phyloP scores from a whole-genome alignment of 495 filamentous ascomycete genomes.

The Hypoxylon subgilvum region DNA sequence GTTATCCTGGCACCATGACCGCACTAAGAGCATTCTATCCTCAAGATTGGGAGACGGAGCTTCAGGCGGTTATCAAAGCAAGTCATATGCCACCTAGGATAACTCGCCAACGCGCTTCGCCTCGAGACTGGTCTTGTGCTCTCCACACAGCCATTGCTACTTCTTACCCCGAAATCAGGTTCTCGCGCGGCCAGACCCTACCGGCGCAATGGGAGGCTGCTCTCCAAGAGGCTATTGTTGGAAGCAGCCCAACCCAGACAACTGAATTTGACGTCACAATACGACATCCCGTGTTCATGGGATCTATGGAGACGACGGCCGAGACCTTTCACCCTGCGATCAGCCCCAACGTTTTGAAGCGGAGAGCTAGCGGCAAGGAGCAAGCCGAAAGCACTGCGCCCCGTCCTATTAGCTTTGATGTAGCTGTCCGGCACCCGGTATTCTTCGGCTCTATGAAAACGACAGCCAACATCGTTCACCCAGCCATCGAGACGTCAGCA shows the following conservation, averaged over 20 bases:
- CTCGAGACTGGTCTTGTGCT: constrained; percentile 44
- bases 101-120: constrained; percentile 28
- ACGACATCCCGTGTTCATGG: constrained; percentile 51
- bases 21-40: constrained; percentile 32
- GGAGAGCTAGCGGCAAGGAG: constrained; percentile 10
- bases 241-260: constrained; percentile 11
- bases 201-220: constrained; percentile 32
- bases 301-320: constrained; percentile 38
- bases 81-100: constrained; percentile 14
- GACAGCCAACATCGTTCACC: constrained; percentile 41
- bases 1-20: constrained; percentile 35
- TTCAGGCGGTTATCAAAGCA: constrained; percentile 23
- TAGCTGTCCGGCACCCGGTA: constrained; percentile 39
- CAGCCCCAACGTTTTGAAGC: constrained; percentile 6
- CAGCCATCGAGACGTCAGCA: constrained; percentile 26
- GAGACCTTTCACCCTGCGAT: constrained; percentile 48
- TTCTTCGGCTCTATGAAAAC: constrained; percentile 48
- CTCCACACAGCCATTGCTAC: constrained; percentile 43
- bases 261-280: constrained; percentile 37
- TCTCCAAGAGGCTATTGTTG: constrained; percentile 36
- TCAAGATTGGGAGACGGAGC: constrained; percentile 24
- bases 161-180: constrained; percentile 36
- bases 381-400: neutral
- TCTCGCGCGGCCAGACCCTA: constrained; percentile 25
- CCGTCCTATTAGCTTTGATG: constrained; percentile 33